A percentile compares a stretch with the other conserved stretches of the same genome.
phyloP scores from a whole-genome alignment of 2,329 filamentous ascomycete genomes.

The Fusarium sp. region DNA sequence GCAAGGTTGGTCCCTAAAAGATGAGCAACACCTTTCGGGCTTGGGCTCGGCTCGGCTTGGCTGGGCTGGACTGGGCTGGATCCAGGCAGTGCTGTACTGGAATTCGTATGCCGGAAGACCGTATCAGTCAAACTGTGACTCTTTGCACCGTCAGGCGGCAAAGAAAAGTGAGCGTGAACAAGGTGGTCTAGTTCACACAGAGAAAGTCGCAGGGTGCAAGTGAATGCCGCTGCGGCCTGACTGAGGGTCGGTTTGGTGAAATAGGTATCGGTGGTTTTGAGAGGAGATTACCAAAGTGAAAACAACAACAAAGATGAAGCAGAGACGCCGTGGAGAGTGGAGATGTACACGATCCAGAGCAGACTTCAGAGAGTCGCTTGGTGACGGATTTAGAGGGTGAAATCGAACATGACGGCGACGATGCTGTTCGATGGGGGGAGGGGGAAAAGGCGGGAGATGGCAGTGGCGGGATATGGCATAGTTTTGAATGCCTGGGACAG shows the following conservation, averaged over 20 bases:
- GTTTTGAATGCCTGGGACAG: slow-evolving; percentile 54
- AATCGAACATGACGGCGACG: slow-evolving; percentile 69
- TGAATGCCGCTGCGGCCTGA: slow-evolving; percentile 64
- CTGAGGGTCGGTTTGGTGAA: slow-evolving; percentile 29
- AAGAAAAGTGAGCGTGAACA: slow-evolving; percentile 35
- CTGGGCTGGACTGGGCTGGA: slow-evolving; percentile 42
- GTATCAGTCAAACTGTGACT: slow-evolving; percentile 36
- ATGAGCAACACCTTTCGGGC: slow-evolving; percentile 40
- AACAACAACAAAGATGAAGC: slow-evolving; percentile 50
- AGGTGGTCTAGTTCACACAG: not conserved
- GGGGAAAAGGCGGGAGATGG: slow-evolving; percentile 54
- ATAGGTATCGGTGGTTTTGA: slow-evolving; percentile 12
- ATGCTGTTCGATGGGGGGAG: slow-evolving; percentile 65
- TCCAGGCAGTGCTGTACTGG: slow-evolving; percentile 47
- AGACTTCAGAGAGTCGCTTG: slow-evolving; percentile 70
- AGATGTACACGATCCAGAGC: slow-evolving; percentile 60
- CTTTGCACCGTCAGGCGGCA: slow-evolving; percentile 41
- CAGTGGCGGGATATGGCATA: slow-evolving; percentile 54
- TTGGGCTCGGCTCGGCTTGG: slow-evolving; percentile 42
- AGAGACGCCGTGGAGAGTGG: slow-evolving; percentile 57
- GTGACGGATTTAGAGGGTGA: slow-evolving; percentile 64
- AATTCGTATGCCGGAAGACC: slow-evolving; percentile 25
- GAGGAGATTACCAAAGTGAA: slow-evolving; percentile 35
- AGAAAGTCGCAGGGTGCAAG: slow-evolving; percentile 64
- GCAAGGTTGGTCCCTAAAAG: slow-evolving; percentile 42